Evolutionary conservation across 176 grass and related monocot genomes (phyloP).

Genomic region (Neostapfia colusana): DNA sequence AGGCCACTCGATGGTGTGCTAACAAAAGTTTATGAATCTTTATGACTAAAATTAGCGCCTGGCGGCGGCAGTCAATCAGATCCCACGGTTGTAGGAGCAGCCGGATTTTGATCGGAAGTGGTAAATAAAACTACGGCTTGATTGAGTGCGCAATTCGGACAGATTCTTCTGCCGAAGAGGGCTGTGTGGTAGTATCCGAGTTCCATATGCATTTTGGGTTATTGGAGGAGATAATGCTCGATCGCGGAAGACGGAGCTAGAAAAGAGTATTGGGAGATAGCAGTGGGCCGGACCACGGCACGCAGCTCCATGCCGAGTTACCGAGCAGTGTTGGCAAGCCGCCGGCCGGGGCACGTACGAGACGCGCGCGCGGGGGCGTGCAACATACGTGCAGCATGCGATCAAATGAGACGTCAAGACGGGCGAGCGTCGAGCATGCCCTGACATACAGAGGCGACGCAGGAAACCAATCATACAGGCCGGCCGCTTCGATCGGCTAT

Average conservation of each 20-base stretch:
- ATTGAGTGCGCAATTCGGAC: conserved; percentile 17
- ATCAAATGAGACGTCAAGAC: conserved; percentile 22
- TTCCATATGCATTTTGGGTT: conserved; percentile 16
- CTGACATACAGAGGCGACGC: background rate
- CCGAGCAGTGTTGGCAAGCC: conserved; percentile 5
- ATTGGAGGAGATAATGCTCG: background rate
- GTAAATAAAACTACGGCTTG: background rate
- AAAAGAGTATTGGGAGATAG: background rate
- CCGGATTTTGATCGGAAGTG: background rate
- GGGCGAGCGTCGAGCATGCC: background rate
- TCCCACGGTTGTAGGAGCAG: conserved; percentile 28
- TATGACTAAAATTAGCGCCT: background rate
- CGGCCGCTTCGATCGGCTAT: background rate
- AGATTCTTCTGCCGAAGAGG: conserved; percentile 30
- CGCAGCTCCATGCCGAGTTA: background rate
- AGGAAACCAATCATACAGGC: conserved; percentile 17
- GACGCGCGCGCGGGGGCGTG: background rate
- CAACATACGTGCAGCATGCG: background rate
- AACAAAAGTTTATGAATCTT: no score
- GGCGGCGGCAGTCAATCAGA: background rate
- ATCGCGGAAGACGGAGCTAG: conserved; percentile 13
- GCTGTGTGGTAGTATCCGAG: conserved; percentile 3
- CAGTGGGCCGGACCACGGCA: conserved; percentile 19
- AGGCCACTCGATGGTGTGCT: background rate
- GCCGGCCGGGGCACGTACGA: conserved; percentile 39